Base-by-base conservation (phyloP, 2,329 filamentous ascomycete species). In the Botrytis fragariae region DNA sequence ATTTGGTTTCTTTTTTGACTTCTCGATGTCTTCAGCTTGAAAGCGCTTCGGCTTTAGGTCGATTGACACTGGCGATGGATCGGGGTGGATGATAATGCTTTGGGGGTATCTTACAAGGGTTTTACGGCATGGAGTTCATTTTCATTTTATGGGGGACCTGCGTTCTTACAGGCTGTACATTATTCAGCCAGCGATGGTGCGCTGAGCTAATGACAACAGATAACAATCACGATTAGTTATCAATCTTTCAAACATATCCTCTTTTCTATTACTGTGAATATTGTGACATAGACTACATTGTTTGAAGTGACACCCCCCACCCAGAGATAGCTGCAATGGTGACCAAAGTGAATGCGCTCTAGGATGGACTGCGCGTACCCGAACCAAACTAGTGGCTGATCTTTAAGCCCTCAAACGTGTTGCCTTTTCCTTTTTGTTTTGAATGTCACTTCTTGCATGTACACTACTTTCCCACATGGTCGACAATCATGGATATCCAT, bases 131-230 rank as follows among this genome's bases (percentile, higher is more conserved):
- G 77, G 79, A 77, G 77, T 79, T 79, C 67, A 74, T 69, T 74
- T 72, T 57, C 59, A 74, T 75, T 75, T 75, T 64, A 68, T 69
- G 35, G 48, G 69, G 69, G 69, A 64, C 45, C 51, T 69, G 39
- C 42, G 39, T 65, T 73, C 51, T 63, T 70, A 73, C 57, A 75
- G 75, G 77, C 74, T 80, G 78, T 79, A 80, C 73, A 79, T 77
- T 79, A 79, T 75, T 72, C 71, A 73, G 75, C 77, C 77, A 79
- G 79, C 75, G 79, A 76, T 72, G 62, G 78, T 76, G 78, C 78
- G 75, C 79, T 79, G 79, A 80, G 77, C 70, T 72, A 71, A 64
- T 71, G 69, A 65, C 73, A 48, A 65, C 39, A 70, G 69, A 74
- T 74, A 75, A 76, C 63, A 72, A 72, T 69, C 18, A 72, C 39